Percentiles rank a stretch among this genome's conserved stretches.
phyloP scores from a whole-genome alignment of 1,139 yeast species.

The Geotrichum candidum region DNA sequence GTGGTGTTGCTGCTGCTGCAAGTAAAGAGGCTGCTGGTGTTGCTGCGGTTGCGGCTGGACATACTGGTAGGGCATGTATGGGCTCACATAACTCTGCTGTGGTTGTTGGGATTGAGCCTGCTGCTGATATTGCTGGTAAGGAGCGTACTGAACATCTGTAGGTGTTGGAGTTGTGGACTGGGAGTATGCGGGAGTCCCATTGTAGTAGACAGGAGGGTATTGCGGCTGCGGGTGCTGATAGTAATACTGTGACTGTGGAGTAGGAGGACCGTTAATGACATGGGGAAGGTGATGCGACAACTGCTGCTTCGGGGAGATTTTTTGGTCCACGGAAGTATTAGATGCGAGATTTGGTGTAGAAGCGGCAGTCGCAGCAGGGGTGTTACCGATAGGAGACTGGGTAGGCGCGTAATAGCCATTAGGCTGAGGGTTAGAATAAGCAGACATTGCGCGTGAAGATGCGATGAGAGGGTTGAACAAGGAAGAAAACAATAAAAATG shows the following conservation, averaged over 20 bases:
- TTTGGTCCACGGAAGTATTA: neutral
- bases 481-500: neutral
- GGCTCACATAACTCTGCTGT: slow-evolving; percentile 1
- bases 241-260: neutral
- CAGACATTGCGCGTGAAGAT: neutral
- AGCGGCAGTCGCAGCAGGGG: neutral
- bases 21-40: slow-evolving; percentile 11
- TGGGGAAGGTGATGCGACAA: neutral
- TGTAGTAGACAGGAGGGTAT: neutral
- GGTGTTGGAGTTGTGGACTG: neutral
- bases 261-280: neutral
- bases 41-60: slow-evolving; percentile 18
- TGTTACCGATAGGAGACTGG: neutral
- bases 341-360: neutral
- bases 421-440: neutral
- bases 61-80: slow-evolving; percentile 17
- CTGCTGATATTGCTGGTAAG: neutral
- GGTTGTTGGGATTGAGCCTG: slow-evolving; percentile 11
- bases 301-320: neutral
- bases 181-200: neutral
- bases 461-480: neutral
- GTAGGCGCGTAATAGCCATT: neutral
- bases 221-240: neutral
- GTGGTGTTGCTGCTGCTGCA: slow-evolving; percentile 20
- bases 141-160: neutral